A percentile compares a stretch with the other conserved stretches of the same genome.
Conservation (phyloP, 2,329 filamentous ascomycete genomes). For the Fusarium newnesense region DNA sequence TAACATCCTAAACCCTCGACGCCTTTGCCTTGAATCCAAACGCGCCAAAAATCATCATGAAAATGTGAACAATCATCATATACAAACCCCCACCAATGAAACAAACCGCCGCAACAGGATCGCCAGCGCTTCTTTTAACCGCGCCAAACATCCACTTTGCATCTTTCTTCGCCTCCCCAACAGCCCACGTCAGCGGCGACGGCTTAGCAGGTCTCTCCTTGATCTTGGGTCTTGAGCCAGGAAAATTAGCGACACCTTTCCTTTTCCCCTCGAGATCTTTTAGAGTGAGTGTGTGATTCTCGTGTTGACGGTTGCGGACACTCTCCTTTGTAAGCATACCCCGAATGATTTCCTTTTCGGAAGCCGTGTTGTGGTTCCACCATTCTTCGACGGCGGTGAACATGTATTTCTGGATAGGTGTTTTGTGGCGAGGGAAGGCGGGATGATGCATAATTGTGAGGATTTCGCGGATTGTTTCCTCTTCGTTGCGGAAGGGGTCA, state of each 20-base stretch:
- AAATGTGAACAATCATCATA: constrained; percentile 10
- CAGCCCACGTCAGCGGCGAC: constrained; percentile 39
- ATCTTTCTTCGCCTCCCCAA: constrained; percentile 31
- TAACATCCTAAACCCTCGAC: not conserved
- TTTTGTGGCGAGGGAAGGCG: constrained; percentile 70
- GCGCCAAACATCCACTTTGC: constrained; percentile 31
- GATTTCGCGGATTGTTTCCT: constrained; percentile 81
- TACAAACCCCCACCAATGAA: constrained; percentile 23
- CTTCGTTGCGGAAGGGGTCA: constrained; percentile 71
- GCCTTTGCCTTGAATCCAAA: constrained; percentile 4
- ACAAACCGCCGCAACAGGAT: constrained; percentile 23
- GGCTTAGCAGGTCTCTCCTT: constrained; percentile 33
- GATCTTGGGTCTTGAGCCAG: constrained; percentile 41
- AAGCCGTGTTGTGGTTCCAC: constrained; percentile 63
- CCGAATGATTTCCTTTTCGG: constrained; percentile 37
- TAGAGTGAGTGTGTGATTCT: constrained; percentile 43
- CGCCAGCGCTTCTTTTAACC: constrained; percentile 24
- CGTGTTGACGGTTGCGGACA: constrained; percentile 40
- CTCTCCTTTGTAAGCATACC: constrained; percentile 43
- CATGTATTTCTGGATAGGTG: constrained; percentile 85
- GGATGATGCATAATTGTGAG: constrained; percentile 87
- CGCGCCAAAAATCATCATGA: constrained; percentile 10
- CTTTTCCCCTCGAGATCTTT: constrained; percentile 40
- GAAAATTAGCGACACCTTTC: constrained; percentile 41
- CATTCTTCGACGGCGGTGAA: constrained; percentile 81